A percentile compares a stretch with the other conserved stretches of the same genome.
Evolutionary conservation across 2,329 filamentous ascomycete species (phyloP).

Genomic region (Cephalotrichum gorgonifer): DNA sequence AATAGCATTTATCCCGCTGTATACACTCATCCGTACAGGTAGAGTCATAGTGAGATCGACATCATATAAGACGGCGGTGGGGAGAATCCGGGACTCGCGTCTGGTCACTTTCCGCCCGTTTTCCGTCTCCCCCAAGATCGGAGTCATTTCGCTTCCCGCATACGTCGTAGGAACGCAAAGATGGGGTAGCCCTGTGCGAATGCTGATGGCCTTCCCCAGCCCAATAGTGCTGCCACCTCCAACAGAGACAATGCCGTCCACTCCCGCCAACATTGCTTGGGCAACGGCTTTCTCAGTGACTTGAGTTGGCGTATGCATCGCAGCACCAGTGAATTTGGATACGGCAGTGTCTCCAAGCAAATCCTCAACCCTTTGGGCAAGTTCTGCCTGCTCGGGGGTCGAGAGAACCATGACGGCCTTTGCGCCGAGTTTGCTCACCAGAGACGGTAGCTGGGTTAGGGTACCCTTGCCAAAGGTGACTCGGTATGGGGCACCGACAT

Average conservation of each 20-base stretch:
- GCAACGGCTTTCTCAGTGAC: slow-evolving; percentile 47
- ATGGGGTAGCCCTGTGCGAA: slow-evolving; percentile 42
- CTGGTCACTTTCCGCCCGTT: slow-evolving; percentile 48
- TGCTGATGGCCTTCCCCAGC: slow-evolving; percentile 46
- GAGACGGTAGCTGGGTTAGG: slow-evolving; percentile 32
- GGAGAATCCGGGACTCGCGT: slow-evolving; percentile 47
- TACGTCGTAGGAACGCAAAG: slow-evolving; percentile 52
- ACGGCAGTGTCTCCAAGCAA: slow-evolving; percentile 9
- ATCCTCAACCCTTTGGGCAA: not conserved
- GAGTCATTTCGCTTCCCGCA: slow-evolving; percentile 54
- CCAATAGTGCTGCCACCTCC: slow-evolving; percentile 54
- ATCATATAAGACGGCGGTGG: slow-evolving; percentile 53
- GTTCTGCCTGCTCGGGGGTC: slow-evolving; percentile 38
- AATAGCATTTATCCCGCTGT: slow-evolving; percentile 55
- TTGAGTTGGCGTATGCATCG: slow-evolving; percentile 51
- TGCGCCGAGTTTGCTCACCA: slow-evolving; percentile 31
- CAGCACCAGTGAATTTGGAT: slow-evolving; percentile 37
- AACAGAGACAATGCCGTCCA: slow-evolving; percentile 47
- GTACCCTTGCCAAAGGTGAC: slow-evolving; percentile 48
- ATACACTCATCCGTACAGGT: slow-evolving; percentile 39
- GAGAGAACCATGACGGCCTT: slow-evolving; percentile 44
- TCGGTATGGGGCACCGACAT: slow-evolving; percentile 10
- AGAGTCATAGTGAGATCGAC: slow-evolving; percentile 51
- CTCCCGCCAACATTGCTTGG: slow-evolving; percentile 29
- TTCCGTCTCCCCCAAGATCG: slow-evolving; percentile 51